phyloP scores from a whole-genome alignment of 768 basidiomycete species.

The Pleurotus cornucopiae region DNA sequence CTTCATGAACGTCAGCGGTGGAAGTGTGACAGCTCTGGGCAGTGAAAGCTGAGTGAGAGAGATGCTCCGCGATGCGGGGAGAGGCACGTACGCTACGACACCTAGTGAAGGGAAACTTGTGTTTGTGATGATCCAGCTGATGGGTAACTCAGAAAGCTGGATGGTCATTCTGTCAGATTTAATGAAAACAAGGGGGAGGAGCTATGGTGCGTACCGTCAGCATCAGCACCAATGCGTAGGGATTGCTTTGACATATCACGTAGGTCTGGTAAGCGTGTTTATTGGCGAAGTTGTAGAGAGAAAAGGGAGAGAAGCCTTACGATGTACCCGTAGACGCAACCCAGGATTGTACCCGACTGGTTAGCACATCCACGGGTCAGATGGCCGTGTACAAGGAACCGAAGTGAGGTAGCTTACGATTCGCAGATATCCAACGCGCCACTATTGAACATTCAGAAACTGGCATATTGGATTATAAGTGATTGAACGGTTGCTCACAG shows the following conservation, averaged over 20 bases:
- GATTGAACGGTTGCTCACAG: constrained; percentile 15
- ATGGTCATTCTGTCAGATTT: neutral
- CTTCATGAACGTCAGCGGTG: constrained; percentile 31
- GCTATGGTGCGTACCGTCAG: constrained; percentile 26
- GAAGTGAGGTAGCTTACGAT: constrained; percentile 23
- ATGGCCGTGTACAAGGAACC: neutral
- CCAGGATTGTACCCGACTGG: constrained; percentile 28
- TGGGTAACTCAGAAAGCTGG: constrained; percentile 39
- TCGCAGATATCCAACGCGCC: constrained; percentile 41
- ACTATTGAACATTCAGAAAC: constrained; percentile 14
- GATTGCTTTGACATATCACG: constrained; percentile 33
- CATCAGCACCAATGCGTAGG: constrained; percentile 35
- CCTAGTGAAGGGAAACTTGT: constrained; percentile 35
- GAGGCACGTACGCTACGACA: constrained; percentile 35
- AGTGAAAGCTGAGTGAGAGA: neutral
- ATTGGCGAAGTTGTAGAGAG: neutral
- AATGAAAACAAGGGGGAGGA: neutral
- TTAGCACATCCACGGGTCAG: neutral
- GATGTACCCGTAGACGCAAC: constrained; percentile 28
- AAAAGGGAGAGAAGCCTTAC: constrained; percentile 14
- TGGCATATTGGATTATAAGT: too few relatives aligned
- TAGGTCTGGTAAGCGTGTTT: constrained; percentile 24
- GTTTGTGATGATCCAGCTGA: constrained; percentile 39
- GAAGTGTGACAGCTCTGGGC: constrained; percentile 37
- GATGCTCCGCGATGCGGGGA: neutral